Base-by-base conservation (phyloP, 768 basidiomycete genomes). In the Mycena leptocephala region DNA sequence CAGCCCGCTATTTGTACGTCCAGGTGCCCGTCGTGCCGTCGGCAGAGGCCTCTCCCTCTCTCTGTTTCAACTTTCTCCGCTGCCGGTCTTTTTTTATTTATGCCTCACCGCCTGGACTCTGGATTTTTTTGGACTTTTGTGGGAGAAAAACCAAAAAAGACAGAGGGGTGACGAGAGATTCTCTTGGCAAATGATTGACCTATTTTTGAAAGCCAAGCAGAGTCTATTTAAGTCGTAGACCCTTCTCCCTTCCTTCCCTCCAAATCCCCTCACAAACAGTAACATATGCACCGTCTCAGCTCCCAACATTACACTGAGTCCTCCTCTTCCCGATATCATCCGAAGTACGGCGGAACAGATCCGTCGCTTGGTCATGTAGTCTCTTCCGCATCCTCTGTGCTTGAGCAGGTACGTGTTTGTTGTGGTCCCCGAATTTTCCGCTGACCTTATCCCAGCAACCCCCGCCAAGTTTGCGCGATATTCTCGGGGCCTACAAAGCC, bases 381-480 rank as follows among this genome's bases (percentile, higher is more conserved):
- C 66, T 76, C 86, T 9, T 85, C 86, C 32, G 87, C 89, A 35
- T 84, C 85, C 75, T 76, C 84, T 37, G 78, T 87, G 59, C 83
- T 90, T 61, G 87, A 88, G 46, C 89, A 90, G 85, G 89, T 89
- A 39, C 48, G 82, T 80, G 76, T 79, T 78, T 77, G 77, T 76
- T 76, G 65, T 70, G 74, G 76, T 80, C 75, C 59, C 70, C 26
- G 78, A 77, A 64, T 70, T 69, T 59, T 72, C 72, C 73, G 10
- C 67, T 64, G 11, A 74, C 72, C 24, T 75, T 75, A 61, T 80
- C 70, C 11, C 80, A 96, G 94, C 81, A 92, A 7, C 92, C 96
- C 32, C 95, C 97, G 1, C 96, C 97, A 0, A 93, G 87, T 75
- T 88, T 98, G 55, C 91, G 95, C 61, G 96, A 97, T 79, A 97